Conservation (phyloP, 2,329 filamentous ascomycete species). For the Pseudocercospora ulei region DNA sequence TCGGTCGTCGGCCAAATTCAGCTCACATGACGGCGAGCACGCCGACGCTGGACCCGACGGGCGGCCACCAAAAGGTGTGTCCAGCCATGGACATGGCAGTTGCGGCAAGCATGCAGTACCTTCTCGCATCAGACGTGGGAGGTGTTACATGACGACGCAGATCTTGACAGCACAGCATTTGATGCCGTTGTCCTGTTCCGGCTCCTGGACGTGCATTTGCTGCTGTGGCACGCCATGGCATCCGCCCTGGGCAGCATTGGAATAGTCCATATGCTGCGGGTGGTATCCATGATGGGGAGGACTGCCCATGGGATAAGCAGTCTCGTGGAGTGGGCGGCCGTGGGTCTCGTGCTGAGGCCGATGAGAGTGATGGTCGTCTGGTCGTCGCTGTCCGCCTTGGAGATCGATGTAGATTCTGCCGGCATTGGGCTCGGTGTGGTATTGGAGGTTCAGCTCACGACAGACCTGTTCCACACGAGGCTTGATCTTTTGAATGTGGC, state of each 20-base stretch:
- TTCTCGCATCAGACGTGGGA: too few species aligned
- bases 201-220: conserved; percentile 31
- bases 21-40: too few species aligned
- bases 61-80: too few species aligned
- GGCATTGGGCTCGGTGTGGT: conserved; percentile 75
- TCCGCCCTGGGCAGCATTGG: conserved; percentile 30
- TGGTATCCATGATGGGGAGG: conserved; percentile 34
- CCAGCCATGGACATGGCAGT: too few species aligned
- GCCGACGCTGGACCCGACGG: too few species aligned
- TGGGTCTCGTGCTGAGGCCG: conserved; percentile 34
- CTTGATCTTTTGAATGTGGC: conserved; percentile 86
- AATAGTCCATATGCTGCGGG: conserved; percentile 39
- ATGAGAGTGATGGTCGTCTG: conserved; percentile 36
- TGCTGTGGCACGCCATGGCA: conserved; percentile 40
- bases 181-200: conserved; percentile 26
- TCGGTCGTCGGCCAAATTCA: too few species aligned
- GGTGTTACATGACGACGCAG: conserved; percentile 31
- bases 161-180: conserved; percentile 33
- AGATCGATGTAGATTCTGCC: conserved; percentile 84
- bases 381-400: conserved; percentile 48
- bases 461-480: conserved; percentile 85
- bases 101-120: too few species aligned
- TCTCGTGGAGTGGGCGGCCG: conserved; percentile 36
- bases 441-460: conserved; percentile 70
- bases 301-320: conserved; percentile 35